Conservation (phyloP, 305 asterid genomes). For the Fraxinus xanthoxyloides region DNA sequence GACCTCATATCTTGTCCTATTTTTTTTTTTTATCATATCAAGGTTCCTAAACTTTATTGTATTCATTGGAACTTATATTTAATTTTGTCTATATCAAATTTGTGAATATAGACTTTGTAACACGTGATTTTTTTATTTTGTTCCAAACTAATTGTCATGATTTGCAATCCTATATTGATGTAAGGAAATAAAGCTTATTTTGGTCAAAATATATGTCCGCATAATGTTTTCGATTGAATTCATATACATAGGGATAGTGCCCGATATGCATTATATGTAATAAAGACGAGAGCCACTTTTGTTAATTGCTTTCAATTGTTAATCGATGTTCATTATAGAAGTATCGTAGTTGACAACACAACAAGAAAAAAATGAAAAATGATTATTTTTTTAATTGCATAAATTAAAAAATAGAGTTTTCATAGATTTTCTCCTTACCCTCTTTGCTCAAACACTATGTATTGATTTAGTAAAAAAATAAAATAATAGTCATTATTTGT, state of each 20-base stretch:
- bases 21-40: background rate
- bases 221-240: background rate
- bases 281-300: background rate
- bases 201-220: background rate
- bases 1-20: background rate
- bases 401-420: background rate
- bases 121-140: background rate
- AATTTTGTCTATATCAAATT: background rate
- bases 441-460: background rate
- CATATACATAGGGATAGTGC: background rate
- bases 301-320: background rate
- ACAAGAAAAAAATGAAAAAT: background rate
- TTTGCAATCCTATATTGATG: background rate
- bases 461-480: background rate
- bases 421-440: background rate
- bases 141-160: background rate
- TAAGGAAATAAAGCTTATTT: background rate
- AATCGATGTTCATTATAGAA: background rate
- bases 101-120: background rate
- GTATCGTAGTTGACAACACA: background rate
- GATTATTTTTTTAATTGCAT: background rate
- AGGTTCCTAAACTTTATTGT: background rate
- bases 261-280: background rate
- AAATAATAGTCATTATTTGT: background rate
- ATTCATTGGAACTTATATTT: background rate